Evolutionary conservation across 352 stramenopile genomes (phyloP).

Genomic region (Thraustotheca clavata): DNA sequence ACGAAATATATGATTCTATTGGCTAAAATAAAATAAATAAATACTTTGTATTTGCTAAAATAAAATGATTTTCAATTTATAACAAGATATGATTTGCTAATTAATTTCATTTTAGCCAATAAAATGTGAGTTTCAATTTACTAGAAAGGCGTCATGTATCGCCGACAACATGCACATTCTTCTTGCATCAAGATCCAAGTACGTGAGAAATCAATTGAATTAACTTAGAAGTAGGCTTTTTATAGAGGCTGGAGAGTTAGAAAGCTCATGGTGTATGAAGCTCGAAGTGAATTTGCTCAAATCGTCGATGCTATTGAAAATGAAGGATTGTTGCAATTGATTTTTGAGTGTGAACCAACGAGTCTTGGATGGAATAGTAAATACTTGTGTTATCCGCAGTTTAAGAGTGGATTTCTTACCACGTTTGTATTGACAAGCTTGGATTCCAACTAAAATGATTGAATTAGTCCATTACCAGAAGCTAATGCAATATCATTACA

Average conservation of each 20-base stretch:
- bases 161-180: neutral
- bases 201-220: neutral
- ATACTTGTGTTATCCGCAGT: conserved; percentile 3
- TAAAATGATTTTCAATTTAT: neutral
- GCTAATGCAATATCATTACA: no score
- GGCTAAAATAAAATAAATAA: neutral
- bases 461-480: no score
- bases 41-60: neutral
- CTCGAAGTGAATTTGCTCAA: neutral
- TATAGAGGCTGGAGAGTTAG: conserved; percentile 17
- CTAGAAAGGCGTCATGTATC: neutral
- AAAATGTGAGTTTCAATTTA: neutral
- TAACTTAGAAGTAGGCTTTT: neutral
- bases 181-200: neutral
- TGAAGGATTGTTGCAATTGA: conserved; percentile 8
- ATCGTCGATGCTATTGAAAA: conserved; percentile 7
- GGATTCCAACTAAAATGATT: no score
- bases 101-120: neutral
- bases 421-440: no score
- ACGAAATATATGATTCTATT: neutral
- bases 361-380: conserved; percentile 1
- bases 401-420: neutral
- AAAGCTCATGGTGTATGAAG: neutral
- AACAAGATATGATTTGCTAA: neutral
- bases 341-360: conserved; percentile 5